Evolutionary conservation across 768 basidiomycete genomes (phyloP), one percentile per base, ranked within the genome.

Genomic region (Termitomyces sp.): DNA sequence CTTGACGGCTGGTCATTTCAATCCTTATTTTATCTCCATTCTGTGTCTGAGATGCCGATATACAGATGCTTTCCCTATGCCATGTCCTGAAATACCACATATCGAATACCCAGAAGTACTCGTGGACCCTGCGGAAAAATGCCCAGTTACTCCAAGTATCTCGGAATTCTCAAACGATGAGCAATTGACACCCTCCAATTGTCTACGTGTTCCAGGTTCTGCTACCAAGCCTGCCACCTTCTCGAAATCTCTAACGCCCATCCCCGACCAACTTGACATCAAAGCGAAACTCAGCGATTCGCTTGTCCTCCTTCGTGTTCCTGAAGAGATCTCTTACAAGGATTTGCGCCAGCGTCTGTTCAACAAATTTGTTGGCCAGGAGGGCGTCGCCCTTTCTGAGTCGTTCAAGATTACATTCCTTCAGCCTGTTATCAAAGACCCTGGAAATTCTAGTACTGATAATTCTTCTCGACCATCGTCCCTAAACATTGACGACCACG

Each of bases 361-460:
- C 60, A 81, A 85, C 55, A 90, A 89, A 64, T 85, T 91, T 65
- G 76, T 80, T n/a, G 74, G 77, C 24, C 81, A 84, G 63, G 86
- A 85, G 67, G 78, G 77, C 49, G 62, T 84, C 44, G 73, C 77
- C 13, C 78, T 90, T 24, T 76, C 77, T 0, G 72, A 77, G 7
- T 70, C 75, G 1, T 90, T 90, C 66, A 77, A 75, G 8, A 69
- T 90, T 33, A 82, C 80, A 20, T 79, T 83, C 62, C 65, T 81
- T 48, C 74, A 82, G 55, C 77, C 78, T 22, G n/a, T 62, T 15
- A 26, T 39, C 18, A 55, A 36, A 64, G 56, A 33, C 64, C 26
- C 51, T 51, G 54, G 63, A 58, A 64, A 54, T 54, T 55, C 63
- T 57, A 64, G 55, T 37, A 55, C 71, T 28, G 73, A 74, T 29